These are phyloP conservation scores for Penstemon newberryi DNA, from an alignment of 257 asterid genomes.

Conservation along the genomic window DNA sequence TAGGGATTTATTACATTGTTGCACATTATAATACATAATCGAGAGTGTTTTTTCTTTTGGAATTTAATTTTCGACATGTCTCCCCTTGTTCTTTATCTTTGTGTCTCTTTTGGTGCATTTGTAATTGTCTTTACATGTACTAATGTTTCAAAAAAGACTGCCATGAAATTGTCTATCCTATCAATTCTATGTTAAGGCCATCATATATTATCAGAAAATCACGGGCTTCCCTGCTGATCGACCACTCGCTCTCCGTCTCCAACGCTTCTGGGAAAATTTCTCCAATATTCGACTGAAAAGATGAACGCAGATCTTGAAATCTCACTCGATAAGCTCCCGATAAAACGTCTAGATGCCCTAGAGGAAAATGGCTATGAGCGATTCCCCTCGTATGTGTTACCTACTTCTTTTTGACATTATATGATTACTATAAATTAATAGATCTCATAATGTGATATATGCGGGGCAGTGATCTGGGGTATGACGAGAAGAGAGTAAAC, in stretches of 20 bases:
- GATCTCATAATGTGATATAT: constrained; percentile 18
- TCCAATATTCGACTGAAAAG: constrained; percentile 17
- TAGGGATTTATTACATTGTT: not conserved
- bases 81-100: not conserved
- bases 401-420: constrained; percentile 7
- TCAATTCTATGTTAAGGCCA: constrained; percentile 17
- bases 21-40: not conserved
- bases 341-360: constrained; percentile 65
- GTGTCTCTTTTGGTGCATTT: not conserved
- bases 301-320: constrained; percentile 67
- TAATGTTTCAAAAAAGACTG: constrained; percentile 6
- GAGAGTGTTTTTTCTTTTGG: not conserved
- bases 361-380: constrained; percentile 84
- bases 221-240: constrained; percentile 6
- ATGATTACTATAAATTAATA: not conserved
- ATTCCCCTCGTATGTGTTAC: constrained; percentile 59
- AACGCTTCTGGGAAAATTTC: constrained; percentile 10
- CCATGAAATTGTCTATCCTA: not conserved
- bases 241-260: constrained; percentile 16
- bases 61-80: not conserved
- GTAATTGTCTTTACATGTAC: constrained; percentile 10
- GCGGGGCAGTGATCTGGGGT: constrained; percentile 68
- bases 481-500: constrained; percentile 73
- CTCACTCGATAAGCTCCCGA: constrained; percentile 86
- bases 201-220: constrained; percentile 6